Evolutionary conservation across 2,329 filamentous ascomycete species (phyloP).

Genomic region (Aspergillus quadrilineatus): DNA sequence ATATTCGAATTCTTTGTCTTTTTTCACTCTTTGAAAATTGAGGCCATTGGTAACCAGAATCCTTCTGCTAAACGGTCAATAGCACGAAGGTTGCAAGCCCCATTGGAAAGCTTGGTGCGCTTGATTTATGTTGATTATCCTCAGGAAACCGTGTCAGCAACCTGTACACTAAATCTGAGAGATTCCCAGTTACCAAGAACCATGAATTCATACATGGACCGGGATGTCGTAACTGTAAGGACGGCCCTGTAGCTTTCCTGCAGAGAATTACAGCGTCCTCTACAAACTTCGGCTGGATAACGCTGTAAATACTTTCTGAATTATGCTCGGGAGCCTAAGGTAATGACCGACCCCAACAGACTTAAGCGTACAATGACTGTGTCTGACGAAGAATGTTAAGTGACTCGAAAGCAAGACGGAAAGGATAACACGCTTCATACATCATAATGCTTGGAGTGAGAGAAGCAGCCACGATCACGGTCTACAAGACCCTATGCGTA

Average conservation of each 20-base stretch:
- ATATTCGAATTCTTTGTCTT: background rate
- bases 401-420: background rate
- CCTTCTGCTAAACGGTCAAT: background rate
- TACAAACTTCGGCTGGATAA: background rate
- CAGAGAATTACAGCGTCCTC: background rate
- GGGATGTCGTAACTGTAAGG: background rate
- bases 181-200: background rate
- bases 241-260: background rate
- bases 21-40: background rate
- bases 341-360: background rate
- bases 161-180: too few species aligned
- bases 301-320: background rate
- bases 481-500: background rate
- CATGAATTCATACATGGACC: background rate
- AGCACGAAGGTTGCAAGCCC: background rate
- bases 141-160: too few species aligned
- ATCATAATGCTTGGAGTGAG: background rate
- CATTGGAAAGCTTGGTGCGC: too few species aligned
- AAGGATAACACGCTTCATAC: background rate
- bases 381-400: background rate
- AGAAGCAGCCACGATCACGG: background rate
- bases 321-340: background rate
- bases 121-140: too few species aligned
- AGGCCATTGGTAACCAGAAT: background rate
- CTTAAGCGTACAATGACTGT: background rate